phyloP scores from a whole-genome alignment of 1,284 basidiomycete genomes.

The Ganoderma meredithae region DNA sequence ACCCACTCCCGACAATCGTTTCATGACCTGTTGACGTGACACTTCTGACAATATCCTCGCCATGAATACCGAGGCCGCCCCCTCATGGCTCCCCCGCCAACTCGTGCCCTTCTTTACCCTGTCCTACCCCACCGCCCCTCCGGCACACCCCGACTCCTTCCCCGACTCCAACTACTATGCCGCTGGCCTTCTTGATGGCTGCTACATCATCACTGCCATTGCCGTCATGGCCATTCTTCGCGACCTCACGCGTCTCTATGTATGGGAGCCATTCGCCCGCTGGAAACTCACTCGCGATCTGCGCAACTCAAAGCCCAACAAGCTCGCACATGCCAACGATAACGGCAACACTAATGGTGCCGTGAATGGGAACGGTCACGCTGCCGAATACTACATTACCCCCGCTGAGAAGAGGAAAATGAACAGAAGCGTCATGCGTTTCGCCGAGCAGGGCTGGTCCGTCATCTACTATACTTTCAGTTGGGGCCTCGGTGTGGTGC shows the following conservation, averaged over 20 bases:
- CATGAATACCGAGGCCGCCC: slow-evolving; percentile 45
- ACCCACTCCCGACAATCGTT: slow-evolving; percentile 19
- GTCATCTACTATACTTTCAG: slow-evolving; percentile 82
- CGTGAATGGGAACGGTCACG: slow-evolving; percentile 43
- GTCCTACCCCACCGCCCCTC: slow-evolving; percentile 71
- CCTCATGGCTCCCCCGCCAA: slow-evolving; percentile 57
- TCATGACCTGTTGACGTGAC: slow-evolving; percentile 40
- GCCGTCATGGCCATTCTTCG: slow-evolving; percentile 81
- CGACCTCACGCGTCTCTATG: slow-evolving; percentile 72
- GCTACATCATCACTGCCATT: slow-evolving; percentile 77
- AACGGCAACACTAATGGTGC: slow-evolving; percentile 33
- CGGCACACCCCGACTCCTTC: slow-evolving; percentile 72
- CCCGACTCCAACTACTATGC: slow-evolving; percentile 69
- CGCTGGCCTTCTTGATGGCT: slow-evolving; percentile 76
- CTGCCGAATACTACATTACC: slow-evolving; percentile 32
- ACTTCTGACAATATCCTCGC: slow-evolving; percentile 23
- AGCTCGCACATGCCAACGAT: slow-evolving; percentile 40
- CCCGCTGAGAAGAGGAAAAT: slow-evolving; percentile 57
- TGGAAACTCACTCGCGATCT: slow-evolving; percentile 72
- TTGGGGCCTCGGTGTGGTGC: slow-evolving; percentile 84
- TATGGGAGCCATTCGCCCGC: slow-evolving; percentile 82
- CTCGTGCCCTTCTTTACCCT: slow-evolving; percentile 76
- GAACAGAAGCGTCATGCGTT: slow-evolving; percentile 80
- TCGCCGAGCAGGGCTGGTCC: slow-evolving; percentile 96
- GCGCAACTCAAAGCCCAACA: slow-evolving; percentile 37